Conservation (phyloP, 257 asterid species). For the Rehmannia glutinosa region DNA sequence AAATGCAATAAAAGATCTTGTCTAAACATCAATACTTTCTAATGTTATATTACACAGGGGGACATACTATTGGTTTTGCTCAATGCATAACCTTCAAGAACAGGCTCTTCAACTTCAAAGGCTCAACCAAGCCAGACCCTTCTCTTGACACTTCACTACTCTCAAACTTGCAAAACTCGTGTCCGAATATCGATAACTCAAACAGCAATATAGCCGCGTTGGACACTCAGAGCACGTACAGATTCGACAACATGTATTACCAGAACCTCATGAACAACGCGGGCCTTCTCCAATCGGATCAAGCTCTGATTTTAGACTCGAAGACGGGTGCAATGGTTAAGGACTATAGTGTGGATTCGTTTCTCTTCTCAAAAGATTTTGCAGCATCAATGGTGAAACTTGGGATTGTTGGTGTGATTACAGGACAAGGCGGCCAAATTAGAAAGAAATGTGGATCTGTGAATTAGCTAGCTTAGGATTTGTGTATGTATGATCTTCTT, state of each 20-base stretch:
- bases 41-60: too few relatives aligned
- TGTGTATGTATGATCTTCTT: too few relatives aligned
- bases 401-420: slow-evolving; percentile 43
- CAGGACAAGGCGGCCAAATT: slow-evolving; percentile 49
- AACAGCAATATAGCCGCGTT: slow-evolving; percentile 37
- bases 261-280: slow-evolving; percentile 31
- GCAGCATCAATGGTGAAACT: slow-evolving; percentile 55
- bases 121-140: slow-evolving; percentile 52
- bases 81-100: slow-evolving; percentile 62
- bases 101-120: slow-evolving; percentile 50
- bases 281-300: slow-evolving; percentile 64
- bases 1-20: too few relatives aligned
- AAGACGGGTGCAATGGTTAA: slow-evolving; percentile 43
- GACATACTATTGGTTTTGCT: slow-evolving; percentile 60
- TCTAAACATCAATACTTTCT: too few relatives aligned
- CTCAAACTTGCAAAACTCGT: slow-evolving; percentile 30
- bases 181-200: slow-evolving; percentile 41
- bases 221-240: slow-evolving; percentile 26
- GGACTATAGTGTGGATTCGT: slow-evolving; percentile 32
- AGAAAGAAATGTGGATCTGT: slow-evolving; percentile 49
- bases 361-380: slow-evolving; percentile 38
- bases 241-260: slow-evolving; percentile 50
- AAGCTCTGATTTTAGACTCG: slow-evolving; percentile 41
- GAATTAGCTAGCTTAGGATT: too few relatives aligned
- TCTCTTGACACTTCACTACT: slow-evolving; percentile 33